Conservation (phyloP, 2,329 filamentous ascomycete species). For the Aspergillus neotritici region DNA sequence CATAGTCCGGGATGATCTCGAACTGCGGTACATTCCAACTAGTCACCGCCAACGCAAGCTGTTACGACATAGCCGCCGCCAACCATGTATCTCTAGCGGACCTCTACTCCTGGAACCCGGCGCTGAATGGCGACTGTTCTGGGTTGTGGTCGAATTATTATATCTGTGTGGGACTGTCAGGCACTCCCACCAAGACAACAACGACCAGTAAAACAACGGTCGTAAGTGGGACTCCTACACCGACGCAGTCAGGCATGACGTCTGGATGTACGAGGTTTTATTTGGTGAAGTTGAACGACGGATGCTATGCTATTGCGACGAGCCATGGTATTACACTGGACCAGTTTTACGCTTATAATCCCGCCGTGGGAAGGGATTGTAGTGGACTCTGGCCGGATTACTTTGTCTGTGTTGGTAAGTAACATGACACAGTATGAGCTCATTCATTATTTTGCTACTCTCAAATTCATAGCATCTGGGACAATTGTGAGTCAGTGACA, state of each 20-base stretch:
- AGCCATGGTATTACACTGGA: constrained; percentile 17
- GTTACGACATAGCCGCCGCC: constrained; percentile 1
- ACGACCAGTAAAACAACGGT: too few relatives aligned
- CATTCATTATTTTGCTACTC: too few relatives aligned
- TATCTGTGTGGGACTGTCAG: constrained; percentile 9
- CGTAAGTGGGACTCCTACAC: constrained; percentile 4
- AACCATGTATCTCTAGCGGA: constrained; percentile 6
- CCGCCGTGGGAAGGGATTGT: constrained; percentile 9
- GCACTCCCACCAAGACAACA: too few relatives aligned
- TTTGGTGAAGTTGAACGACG: constrained; percentile 10
- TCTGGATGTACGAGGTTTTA: background rate
- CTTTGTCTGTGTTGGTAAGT: constrained; percentile 3
- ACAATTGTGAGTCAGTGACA: constrained; percentile 7
- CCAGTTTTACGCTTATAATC: constrained; percentile 24
- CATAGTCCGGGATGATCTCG: background rate
- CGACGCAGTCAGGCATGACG: constrained; percentile 4
- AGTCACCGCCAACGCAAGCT: background rate
- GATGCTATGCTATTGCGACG: constrained; percentile 19
- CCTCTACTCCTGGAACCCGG: constrained; percentile 26
- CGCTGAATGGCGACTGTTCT: constrained; percentile 7
- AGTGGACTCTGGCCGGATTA: background rate
- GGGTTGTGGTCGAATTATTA: constrained; percentile 9
- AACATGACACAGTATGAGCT: too few relatives aligned
- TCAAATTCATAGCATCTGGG: too few relatives aligned
- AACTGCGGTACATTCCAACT: constrained; percentile 2